These are phyloP conservation scores for Saccharomycopsis malanga DNA, from an alignment of 805 yeast species.

Conservation along the genomic window DNA sequence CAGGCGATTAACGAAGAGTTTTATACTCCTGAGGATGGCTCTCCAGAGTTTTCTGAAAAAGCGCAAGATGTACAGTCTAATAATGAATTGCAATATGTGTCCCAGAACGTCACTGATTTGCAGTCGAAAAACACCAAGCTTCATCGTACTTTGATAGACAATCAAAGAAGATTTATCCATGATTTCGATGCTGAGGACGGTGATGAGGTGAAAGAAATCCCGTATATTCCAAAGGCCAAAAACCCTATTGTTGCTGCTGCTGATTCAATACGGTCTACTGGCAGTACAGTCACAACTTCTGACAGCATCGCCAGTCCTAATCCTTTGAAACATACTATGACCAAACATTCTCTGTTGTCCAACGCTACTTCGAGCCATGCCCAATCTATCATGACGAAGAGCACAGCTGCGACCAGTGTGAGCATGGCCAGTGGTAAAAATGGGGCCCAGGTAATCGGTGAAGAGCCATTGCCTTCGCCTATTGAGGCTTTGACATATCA, in stretches of 20 bases:
- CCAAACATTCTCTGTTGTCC: too few relatives aligned
- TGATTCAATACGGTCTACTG: too few relatives aligned
- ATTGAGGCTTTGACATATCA: too few relatives aligned
- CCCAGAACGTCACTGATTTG: conserved; percentile 8
- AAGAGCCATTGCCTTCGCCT: too few relatives aligned
- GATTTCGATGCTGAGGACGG: conserved; percentile 8
- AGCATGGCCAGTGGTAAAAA: neutral
- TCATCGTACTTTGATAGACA: conserved; percentile 11
- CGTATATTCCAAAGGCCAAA: neutral
- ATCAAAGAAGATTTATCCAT: conserved; percentile 6
- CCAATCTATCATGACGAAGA: neutral
- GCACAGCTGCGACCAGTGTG: neutral
- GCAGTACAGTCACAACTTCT: too few relatives aligned
- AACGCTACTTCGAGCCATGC: too few relatives aligned
- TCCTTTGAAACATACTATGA: too few relatives aligned
- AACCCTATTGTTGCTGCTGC: too few relatives aligned
- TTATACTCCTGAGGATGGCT: conserved; percentile 15
- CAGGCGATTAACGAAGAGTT: conserved; percentile 16
- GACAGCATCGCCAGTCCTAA: too few relatives aligned
- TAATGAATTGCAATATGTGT: neutral
- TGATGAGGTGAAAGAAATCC: conserved; percentile 6
- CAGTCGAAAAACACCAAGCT: conserved; percentile 7
- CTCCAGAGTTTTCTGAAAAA: too few relatives aligned
- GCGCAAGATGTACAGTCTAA: too few relatives aligned
- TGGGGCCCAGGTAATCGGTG: too few relatives aligned